Base-by-base conservation (phyloP, 345 rosid genomes). In the Populus deltoides region DNA sequence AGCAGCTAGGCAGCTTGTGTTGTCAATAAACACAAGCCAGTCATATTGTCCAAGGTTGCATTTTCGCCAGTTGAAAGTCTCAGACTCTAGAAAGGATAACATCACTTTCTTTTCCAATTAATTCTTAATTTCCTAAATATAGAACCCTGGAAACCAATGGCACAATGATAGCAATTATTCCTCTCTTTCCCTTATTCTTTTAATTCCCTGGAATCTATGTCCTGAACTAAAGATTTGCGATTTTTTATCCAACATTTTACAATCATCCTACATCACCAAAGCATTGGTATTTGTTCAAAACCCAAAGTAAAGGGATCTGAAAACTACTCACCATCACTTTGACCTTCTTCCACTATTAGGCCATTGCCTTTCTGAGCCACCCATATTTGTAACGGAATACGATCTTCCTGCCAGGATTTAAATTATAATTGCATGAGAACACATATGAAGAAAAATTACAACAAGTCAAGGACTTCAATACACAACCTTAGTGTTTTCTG, bases 301-400 rank as follows among this genome's bases (percentile, higher is more conserved):
- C 66, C 59, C 22, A 36, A 33, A 45, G 41, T 41, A 59, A 76
- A 25, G 41, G 6, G 1, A 39, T 29, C 51, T 13, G 25, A 70
- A 18, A 61, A 66, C 70, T 59, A 75, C 90, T 83, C 73, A 93
- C 97, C 99, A 71, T 92, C 92, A 83, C 61, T 83, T 75, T 82
- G 97, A 81, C 86, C 88, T 75, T 89, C 94, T 86, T 93, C 98
- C 84, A 84, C 81, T 76, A 82, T 86, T 81, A 93, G 83, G 68
- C 98, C 97, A 71, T 89, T 91, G 84, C 86, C 85, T 66, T 91
- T 91, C 84, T 90, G 94, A 80, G 86, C 79, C 76, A 88, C 91
- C 98, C 99, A 96, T 83, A 96, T 80, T 76, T 93, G 93, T 51
- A 96, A 75, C 8, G 99, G 97, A 76, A 89, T 83, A 74, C 97